Percentiles rank a stretch among this genome's conserved stretches.
These are phyloP conservation scores for Gamarada debralockiae DNA, from an alignment of 495 filamentous ascomycete species.

Conservation along the genomic window DNA sequence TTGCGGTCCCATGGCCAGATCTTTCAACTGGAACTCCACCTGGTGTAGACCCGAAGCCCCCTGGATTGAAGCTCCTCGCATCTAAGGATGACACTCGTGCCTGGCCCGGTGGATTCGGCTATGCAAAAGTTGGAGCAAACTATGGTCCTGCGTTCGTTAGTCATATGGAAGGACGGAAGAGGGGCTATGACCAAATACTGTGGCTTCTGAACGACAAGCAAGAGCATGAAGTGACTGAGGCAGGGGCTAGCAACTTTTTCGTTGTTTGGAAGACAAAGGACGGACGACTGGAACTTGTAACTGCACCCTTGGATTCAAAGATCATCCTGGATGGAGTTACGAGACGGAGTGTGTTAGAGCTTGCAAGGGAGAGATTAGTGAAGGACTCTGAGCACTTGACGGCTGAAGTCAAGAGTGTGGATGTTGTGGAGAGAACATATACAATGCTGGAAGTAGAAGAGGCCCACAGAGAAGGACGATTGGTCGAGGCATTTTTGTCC, in stretches of 20 bases:
- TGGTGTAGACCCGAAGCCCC: constrained; percentile 20
- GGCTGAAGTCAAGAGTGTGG: constrained; percentile 47
- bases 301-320: constrained; percentile 72
- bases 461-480: constrained; percentile 68
- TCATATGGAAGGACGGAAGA: constrained; percentile 54
- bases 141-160: constrained; percentile 79
- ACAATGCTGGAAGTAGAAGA: constrained; percentile 76
- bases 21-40: constrained; percentile 42
- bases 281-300: constrained; percentile 68
- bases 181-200: constrained; percentile 83
- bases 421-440: constrained; percentile 74
- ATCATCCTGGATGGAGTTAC: constrained; percentile 85
- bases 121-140: constrained; percentile 88
- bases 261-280: constrained; percentile 71
- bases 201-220: constrained; percentile 65
- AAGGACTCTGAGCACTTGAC: constrained; percentile 18
- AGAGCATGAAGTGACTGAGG: constrained; percentile 68
- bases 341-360: constrained; percentile 68
- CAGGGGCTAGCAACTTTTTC: constrained; percentile 88
- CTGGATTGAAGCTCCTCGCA: constrained; percentile 72
- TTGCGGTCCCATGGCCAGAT: constrained; percentile 68
- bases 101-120: constrained; percentile 93
- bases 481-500: constrained; percentile 76
- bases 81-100: constrained; percentile 74
- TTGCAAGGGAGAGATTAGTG: constrained; percentile 58